A percentile compares a stretch with the other conserved stretches of the same genome.
phyloP scores from a whole-genome alignment of 176 grass and related monocot species.

The Oryza meridionalis region DNA sequence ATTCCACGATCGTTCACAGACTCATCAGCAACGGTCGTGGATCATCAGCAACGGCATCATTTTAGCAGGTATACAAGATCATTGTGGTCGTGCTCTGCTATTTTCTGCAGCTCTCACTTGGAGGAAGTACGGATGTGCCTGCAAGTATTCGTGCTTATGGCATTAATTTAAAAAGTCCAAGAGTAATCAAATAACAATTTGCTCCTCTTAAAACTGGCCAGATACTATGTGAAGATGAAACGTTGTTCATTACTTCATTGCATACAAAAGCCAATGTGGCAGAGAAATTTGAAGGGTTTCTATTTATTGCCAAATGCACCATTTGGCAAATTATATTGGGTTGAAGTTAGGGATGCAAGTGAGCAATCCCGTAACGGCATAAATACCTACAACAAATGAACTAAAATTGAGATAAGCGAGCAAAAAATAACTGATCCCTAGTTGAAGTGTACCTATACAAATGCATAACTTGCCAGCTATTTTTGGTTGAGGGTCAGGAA shows the following conservation, averaged over 20 bases:
- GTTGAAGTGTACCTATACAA: neutral
- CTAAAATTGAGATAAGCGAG: too few species aligned
- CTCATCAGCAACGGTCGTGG: neutral
- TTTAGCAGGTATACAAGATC: slow-evolving; percentile 7
- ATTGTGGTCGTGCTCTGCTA: slow-evolving; percentile 62
- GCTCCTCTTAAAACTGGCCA: neutral
- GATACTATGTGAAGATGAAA: neutral
- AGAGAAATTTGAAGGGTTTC: neutral
- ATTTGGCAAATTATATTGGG: neutral
- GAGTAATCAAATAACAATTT: neutral
- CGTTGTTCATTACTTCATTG: neutral
- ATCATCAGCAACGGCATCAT: slow-evolving; percentile 18
- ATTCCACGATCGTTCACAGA: neutral
- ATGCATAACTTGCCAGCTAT: neutral
- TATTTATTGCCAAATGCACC: neutral
- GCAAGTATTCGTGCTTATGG: slow-evolving; percentile 10
- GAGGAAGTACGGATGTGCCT: slow-evolving; percentile 88
- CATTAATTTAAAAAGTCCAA: slow-evolving; percentile 14
- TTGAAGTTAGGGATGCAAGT: neutral
- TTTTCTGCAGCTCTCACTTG: slow-evolving; percentile 91
- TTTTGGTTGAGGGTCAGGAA: neutral
- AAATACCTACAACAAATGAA: too few species aligned
- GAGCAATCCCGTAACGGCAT: too few species aligned
- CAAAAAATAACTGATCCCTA: too few species aligned
- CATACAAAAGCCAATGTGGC: slow-evolving; percentile 2